Evolutionary conservation across 2,329 filamentous ascomycete genomes (phyloP).

Genomic region (Sporothrix euskadiensis): DNA sequence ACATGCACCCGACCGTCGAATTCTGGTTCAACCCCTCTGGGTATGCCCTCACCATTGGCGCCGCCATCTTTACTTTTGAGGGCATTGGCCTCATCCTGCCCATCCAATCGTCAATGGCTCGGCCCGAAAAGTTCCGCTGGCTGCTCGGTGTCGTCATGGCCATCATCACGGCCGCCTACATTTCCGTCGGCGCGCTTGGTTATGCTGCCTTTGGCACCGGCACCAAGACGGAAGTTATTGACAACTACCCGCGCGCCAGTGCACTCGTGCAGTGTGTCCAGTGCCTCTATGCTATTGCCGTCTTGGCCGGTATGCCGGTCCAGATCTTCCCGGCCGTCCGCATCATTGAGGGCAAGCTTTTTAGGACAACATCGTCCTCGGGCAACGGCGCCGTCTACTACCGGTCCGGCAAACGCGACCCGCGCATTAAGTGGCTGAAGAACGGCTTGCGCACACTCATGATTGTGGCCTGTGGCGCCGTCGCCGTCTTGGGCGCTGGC

Average conservation of each 20-base stretch:
- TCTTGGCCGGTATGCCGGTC: constrained; percentile 71
- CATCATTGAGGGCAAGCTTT: constrained; percentile 68
- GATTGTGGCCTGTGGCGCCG: constrained; percentile 58
- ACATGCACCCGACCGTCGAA: constrained; percentile 59
- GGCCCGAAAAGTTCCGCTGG: constrained; percentile 65
- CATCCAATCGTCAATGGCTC: constrained; percentile 73
- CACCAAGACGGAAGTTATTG: constrained; percentile 73
- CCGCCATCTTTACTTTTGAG: constrained; percentile 76
- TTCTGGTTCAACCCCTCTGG: constrained; percentile 66
- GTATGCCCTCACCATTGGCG: constrained; percentile 71
- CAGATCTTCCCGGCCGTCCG: constrained; percentile 73
- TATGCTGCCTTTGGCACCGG: constrained; percentile 71
- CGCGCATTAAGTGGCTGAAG: constrained; percentile 73
- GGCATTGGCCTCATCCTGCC: constrained; percentile 75
- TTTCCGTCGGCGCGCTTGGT: constrained; percentile 69
- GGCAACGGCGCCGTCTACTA: constrained; percentile 33
- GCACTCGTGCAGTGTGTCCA: constrained; percentile 75
- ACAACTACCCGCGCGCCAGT: constrained; percentile 71
- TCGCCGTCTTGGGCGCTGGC: constrained; percentile 64
- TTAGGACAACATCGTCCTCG: constrained; percentile 45
- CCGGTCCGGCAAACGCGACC: constrained; percentile 65
- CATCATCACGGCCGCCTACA: constrained; percentile 71
- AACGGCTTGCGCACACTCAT: constrained; percentile 63
- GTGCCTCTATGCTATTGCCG: constrained; percentile 71
- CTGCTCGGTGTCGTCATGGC: constrained; percentile 70